Evolutionary conservation across 164 flowering plant species (phyloP), one percentile per base, ranked within the genome.

Genomic region (Macadamia tetraphylla): DNA sequence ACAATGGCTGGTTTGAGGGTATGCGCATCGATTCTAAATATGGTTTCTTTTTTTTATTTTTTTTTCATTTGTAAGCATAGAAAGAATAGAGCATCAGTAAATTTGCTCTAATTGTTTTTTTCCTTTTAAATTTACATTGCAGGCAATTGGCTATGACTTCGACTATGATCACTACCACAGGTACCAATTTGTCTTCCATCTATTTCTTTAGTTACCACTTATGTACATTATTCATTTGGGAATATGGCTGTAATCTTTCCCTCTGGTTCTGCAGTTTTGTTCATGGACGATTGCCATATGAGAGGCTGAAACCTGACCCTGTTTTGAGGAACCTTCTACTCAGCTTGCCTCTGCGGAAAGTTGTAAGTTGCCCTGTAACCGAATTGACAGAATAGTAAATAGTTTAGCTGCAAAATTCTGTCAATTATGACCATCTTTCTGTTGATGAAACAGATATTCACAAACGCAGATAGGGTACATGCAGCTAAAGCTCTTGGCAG

Each of bases 1-100:
- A 93, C 97, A 35, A 82, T 93, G 96, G 97, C 98, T 58, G 98
- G 98, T 67, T 91, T 91, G 6, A 79, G 74, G 86, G 97, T 94
- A 81, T 61, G 1, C 1, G 29, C 29, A 13, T 46, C 51, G 29
- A 56, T 49, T n/a, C 48, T 2, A n/a, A 10, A 18, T 51, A 14
- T 62, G 29, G 46, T 0, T 58, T 61, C 52, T 52, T 32, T 58
- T 1, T 30, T 23, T 59, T 51, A 67, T 10, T n/a, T 23, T 29
- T 58, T 68, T 13, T 2, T 35, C 40, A 2, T 35, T 35, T 35
- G 40, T 23, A 35, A 35, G 40, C 40, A 35, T 35, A 35, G 40
- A 35, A 35, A 2, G 40, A 5, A 35, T 5, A 35, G 5, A 35
- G 40, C 40, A 35, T 35, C 40, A 35, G 3, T 35, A 35, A 35